Conservation (phyloP, 106 monocot genomes). For the Allium sativum region DNA sequence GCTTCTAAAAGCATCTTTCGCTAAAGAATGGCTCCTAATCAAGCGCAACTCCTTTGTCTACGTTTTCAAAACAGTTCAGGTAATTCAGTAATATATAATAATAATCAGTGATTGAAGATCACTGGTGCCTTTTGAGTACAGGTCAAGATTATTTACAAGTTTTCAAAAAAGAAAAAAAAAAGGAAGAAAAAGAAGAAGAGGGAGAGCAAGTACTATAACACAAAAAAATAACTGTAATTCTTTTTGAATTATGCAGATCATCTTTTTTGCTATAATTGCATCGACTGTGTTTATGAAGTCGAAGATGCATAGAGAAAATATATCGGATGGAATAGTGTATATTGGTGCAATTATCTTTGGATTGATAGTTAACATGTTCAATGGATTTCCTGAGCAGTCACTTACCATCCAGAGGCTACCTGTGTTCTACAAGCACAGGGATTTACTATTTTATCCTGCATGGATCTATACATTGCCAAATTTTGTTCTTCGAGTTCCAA, state of each 20-base stretch:
- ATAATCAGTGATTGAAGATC: not conserved
- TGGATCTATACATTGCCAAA: conserved; percentile 67
- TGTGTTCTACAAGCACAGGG: conserved; percentile 83
- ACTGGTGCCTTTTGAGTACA: no score
- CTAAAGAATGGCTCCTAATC: conserved; percentile 76
- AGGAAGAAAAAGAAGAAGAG: no score
- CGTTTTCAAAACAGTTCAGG: conserved; percentile 68
- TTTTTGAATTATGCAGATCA: conserved; percentile 18
- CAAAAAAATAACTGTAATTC: no score
- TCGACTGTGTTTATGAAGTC: conserved; percentile 45
- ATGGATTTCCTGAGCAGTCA: conserved; percentile 59
- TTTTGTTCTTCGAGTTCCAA: conserved; percentile 44
- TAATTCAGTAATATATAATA: not conserved
- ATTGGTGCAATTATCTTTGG: conserved; percentile 56
- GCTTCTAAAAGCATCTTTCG: conserved; percentile 59
- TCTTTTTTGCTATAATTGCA: conserved; percentile 26
- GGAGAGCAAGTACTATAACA: no score
- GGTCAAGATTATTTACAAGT: no score
- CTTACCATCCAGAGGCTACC: conserved; percentile 50
- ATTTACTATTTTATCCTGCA: conserved; percentile 66
- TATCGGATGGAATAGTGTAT: conserved; percentile 37
- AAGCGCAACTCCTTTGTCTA: conserved; percentile 74
- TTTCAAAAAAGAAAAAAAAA: no score
- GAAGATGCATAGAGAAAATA: conserved; percentile 27
- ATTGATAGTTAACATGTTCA: conserved; percentile 58